phyloP scores from a whole-genome alignment of 2,329 filamentous ascomycete species.

The Calonectria crousiana region DNA sequence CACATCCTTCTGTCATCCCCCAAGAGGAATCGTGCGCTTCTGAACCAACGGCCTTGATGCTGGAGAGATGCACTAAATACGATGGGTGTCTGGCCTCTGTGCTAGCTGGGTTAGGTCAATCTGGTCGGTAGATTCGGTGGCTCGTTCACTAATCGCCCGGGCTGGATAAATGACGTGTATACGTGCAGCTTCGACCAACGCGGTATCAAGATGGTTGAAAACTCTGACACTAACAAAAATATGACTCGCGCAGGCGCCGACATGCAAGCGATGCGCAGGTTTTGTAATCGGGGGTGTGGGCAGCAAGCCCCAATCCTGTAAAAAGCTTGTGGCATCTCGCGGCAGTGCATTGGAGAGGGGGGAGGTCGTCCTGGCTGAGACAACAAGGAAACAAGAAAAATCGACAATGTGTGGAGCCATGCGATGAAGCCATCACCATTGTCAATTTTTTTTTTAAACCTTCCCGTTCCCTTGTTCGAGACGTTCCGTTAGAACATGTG shows the following conservation, averaged over 20 bases:
- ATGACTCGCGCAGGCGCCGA: slow-evolving; percentile 42
- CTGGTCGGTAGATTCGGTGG: slow-evolving; percentile 36
- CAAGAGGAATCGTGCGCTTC: slow-evolving; percentile 36
- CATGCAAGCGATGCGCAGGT: slow-evolving; percentile 30
- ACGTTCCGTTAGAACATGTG: slow-evolving; percentile 35
- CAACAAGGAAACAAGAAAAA: not conserved
- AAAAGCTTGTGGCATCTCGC: slow-evolving; percentile 22
- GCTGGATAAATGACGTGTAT: slow-evolving; percentile 29
- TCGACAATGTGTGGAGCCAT: slow-evolving; percentile 6
- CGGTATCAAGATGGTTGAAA: slow-evolving; percentile 37
- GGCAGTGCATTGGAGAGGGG: slow-evolving; percentile 11
- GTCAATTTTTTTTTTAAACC: slow-evolving; percentile 9
- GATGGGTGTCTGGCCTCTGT: not conserved
- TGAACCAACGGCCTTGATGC: slow-evolving; percentile 23
- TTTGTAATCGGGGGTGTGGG: slow-evolving; percentile 23
- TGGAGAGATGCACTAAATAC: not conserved
- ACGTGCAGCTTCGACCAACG: slow-evolving; percentile 22
- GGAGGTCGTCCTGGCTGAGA: not conserved
- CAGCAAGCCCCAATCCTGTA: slow-evolving; percentile 11
- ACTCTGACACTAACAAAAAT: slow-evolving; percentile 37
- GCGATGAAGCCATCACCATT: slow-evolving; percentile 35
- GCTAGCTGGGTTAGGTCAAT: slow-evolving; percentile 17
- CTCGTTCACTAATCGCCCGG: slow-evolving; percentile 34
- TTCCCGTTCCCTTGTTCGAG: slow-evolving; percentile 14
- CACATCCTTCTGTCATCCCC: slow-evolving; percentile 32